Evolutionary conservation across 441 rosid genomes (phyloP), one percentile per base, ranked within the genome.

Genomic region (Kokia cookei): DNA sequence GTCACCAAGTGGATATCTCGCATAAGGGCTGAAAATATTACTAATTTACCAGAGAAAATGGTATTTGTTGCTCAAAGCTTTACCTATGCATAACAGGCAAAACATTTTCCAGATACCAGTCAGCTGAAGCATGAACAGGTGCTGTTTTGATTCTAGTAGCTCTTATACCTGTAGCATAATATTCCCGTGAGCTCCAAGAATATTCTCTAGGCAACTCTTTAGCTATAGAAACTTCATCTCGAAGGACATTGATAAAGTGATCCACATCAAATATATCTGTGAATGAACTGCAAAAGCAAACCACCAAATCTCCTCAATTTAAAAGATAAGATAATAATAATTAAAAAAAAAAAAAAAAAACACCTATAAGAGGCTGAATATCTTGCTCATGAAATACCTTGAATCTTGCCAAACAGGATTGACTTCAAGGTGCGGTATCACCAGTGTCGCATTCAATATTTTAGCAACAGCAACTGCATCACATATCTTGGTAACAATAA

Each of bases 321-420:
- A 35, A 15, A 40, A 40, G 43, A 40, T 40, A 40, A 7, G 2
- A 40, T 40, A 7, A 40, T 40, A 40, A 40, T 40, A 40, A 40
- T 40, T 40, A 1, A 1, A 24, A 1, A 35, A 35, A 35, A 7
- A 37, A 6, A 68, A 24, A 59, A 59, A 45, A 19, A 19, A 19
- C 22, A 59, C 12, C 24, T 9, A 43, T 3, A 2, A 63, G 10
- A 65, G 55, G 71, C 65, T 19, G 53, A 48, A 42, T 45, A 75
- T 74, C 37, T 69, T 63, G 73, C 78, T 73, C 53, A 35, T 61
- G 47, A 57, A 77, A 58, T 76, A 90, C 95, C 95, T 90, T 55
- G 91, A 79, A 85, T 90, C 93, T 84, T 85, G 91, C 91, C 95
- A 90, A 73, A 90, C 95, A n/a, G 91, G 89, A 83, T 90, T 90